These are phyloP conservation scores for Cantharellus cinnabarinus DNA, from an alignment of 768 basidiomycete species.

Conservation along the genomic window DNA sequence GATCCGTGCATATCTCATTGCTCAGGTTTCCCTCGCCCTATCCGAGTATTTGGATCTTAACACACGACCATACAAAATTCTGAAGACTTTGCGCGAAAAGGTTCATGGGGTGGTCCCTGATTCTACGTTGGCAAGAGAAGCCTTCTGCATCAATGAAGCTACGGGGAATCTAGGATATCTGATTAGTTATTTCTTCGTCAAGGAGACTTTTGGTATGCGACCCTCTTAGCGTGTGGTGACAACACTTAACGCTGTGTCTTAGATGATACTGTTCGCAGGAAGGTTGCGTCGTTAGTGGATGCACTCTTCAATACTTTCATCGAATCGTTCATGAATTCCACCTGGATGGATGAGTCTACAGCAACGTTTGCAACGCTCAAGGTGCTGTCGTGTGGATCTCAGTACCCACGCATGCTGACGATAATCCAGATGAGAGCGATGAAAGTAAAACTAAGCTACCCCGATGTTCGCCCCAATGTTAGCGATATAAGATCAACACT, in stretches of 20 bases:
- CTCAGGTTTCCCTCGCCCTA: slow-evolving; percentile 47
- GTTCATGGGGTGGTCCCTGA: slow-evolving; percentile 77
- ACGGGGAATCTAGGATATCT: slow-evolving; percentile 71
- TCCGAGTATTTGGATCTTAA: slow-evolving; percentile 51
- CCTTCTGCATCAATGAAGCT: slow-evolving; percentile 59
- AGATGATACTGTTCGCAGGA: slow-evolving; percentile 15
- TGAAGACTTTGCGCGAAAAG: slow-evolving; percentile 45
- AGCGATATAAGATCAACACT: slow-evolving; percentile 43
- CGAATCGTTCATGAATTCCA: slow-evolving; percentile 42
- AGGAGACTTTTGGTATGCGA: slow-evolving; percentile 49
- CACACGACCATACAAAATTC: slow-evolving; percentile 63
- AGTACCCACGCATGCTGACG: background rate
- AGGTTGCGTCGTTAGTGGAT: slow-evolving; percentile 22
- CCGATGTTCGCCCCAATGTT: slow-evolving; percentile 59
- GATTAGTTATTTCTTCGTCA: slow-evolving; percentile 69
- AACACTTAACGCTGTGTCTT: background rate
- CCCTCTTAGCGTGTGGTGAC: background rate
- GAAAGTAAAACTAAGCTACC: slow-evolving; percentile 85
- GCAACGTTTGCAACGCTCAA: slow-evolving; percentile 70
- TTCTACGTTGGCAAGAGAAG: slow-evolving; percentile 58
- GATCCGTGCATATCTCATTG: slow-evolving; percentile 71
- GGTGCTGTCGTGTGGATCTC: slow-evolving; percentile 20
- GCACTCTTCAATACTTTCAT: slow-evolving; percentile 75
- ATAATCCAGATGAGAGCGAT: slow-evolving; percentile 47
- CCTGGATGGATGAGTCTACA: slow-evolving; percentile 85